Conservation (phyloP, 2,329 filamentous ascomycete species). For the Xylariaceae sp. region DNA sequence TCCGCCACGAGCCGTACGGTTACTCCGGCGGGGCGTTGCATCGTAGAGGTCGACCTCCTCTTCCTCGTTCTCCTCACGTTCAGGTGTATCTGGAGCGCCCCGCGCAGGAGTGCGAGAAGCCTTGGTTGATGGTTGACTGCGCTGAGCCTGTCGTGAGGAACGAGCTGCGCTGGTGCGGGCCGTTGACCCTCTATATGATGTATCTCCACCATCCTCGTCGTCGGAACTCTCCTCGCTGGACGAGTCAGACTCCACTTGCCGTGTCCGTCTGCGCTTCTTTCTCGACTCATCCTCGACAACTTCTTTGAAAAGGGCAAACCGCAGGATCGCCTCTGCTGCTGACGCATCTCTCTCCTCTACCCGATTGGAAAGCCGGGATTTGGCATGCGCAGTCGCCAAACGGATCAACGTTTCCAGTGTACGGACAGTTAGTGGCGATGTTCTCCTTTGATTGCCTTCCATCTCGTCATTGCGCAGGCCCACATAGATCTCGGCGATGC, state of each 20-base stretch:
- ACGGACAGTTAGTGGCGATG: slow-evolving; percentile 92
- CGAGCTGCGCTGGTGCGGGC: slow-evolving; percentile 36
- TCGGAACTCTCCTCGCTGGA: slow-evolving; percentile 58
- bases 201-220: slow-evolving; percentile 46
- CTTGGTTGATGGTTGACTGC: slow-evolving; percentile 24
- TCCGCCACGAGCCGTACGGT: slow-evolving; percentile 37
- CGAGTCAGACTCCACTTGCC: slow-evolving; percentile 53
- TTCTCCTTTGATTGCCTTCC: slow-evolving; percentile 88
- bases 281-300: slow-evolving; percentile 74
- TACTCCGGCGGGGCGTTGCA: slow-evolving; percentile 41
- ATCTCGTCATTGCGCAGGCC: slow-evolving; percentile 93
- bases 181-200: slow-evolving; percentile 31
- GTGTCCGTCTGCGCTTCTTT: slow-evolving; percentile 75
- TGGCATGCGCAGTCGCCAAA: slow-evolving; percentile 92
- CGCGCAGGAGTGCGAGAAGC: slow-evolving; percentile 24
- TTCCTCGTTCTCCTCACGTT: slow-evolving; percentile 43
- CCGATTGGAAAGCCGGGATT: slow-evolving; percentile 79
- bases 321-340: slow-evolving; percentile 81
- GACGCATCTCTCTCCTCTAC: slow-evolving; percentile 88
- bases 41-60: slow-evolving; percentile 45
- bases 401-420: slow-evolving; percentile 98
- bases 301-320: slow-evolving; percentile 97
- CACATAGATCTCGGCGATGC: slow-evolving; percentile 88
- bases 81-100: slow-evolving; percentile 27
- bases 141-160: slow-evolving; percentile 26